Percentiles rank a stretch among this genome's conserved stretches.
phyloP scores from a whole-genome alignment of 129 eudicot genomes.

The Tagetes patula region DNA sequence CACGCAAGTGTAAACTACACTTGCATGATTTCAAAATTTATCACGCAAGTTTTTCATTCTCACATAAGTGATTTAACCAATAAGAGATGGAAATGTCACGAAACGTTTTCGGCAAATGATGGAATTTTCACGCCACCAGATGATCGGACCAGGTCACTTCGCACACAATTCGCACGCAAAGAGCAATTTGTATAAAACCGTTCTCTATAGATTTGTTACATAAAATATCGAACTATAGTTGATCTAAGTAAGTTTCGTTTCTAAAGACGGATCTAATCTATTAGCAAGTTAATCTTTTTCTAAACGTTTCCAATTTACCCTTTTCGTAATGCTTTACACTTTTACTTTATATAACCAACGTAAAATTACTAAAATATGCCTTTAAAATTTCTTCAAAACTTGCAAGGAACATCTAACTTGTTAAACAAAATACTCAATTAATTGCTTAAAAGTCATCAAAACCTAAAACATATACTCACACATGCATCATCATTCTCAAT shows the following conservation, averaged over 20 bases:
- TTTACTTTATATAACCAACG: slow-evolving; percentile 1
- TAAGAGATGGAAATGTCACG: no score
- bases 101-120: no score
- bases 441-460: slow-evolving; percentile 32
- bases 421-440: slow-evolving; percentile 25
- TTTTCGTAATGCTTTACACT: not conserved
- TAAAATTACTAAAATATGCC: not conserved
- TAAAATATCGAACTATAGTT: not conserved
- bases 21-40: no score
- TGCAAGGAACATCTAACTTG: slow-evolving; percentile 55
- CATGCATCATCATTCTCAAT: slow-evolving; percentile 21
- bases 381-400: slow-evolving; percentile 32
- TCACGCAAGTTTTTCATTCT: no score
- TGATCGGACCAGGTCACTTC: no score
- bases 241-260: not conserved
- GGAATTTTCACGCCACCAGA: no score
- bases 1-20: no score
- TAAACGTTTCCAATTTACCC: not conserved
- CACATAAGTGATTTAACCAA: no score
- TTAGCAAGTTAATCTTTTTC: not conserved
- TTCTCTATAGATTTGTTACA: not conserved
- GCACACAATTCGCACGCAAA: no score
- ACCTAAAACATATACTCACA: slow-evolving; percentile 8
- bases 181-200: no score
- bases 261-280: not conserved